phyloP scores from a whole-genome alignment of 305 asterid genomes.

The Fraxinus albicans region DNA sequence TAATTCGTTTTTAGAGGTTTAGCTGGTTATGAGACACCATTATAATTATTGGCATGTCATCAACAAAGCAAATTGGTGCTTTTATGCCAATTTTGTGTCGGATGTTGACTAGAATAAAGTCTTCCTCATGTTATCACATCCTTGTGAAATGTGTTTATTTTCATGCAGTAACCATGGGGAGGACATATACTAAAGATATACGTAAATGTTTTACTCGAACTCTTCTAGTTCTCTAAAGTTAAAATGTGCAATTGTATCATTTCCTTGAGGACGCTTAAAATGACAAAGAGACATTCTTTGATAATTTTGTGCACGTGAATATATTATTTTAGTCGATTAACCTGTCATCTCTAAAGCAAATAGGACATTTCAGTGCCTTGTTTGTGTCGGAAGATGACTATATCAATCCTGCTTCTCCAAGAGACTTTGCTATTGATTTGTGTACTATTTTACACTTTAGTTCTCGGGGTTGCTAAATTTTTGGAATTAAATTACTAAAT shows the following conservation, averaged over 20 bases:
- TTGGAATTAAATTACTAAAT: background rate
- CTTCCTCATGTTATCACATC: background rate
- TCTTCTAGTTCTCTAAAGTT: background rate
- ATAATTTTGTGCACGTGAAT: background rate
- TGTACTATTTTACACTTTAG: background rate
- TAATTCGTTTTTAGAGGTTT: background rate
- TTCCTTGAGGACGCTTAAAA: background rate
- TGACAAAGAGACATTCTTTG: background rate
- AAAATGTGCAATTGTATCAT: background rate
- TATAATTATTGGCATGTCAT: constrained; percentile 30
- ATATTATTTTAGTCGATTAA: background rate
- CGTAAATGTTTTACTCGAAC: background rate
- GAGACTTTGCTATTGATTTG: background rate
- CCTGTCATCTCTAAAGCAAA: constrained; percentile 32
- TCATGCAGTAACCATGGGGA: constrained; percentile 24
- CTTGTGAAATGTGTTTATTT: constrained; percentile 12
- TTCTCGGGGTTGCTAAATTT: background rate
- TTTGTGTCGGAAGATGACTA: constrained; percentile 37
- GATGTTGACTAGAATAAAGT: constrained; percentile 43
- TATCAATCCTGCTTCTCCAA: background rate
- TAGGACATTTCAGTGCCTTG: background rate
- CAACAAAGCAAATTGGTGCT: constrained; percentile 47
- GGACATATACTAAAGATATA: constrained; percentile 25
- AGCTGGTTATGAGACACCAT: background rate
- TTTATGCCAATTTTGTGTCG: constrained; percentile 50